phyloP scores from a whole-genome alignment of 306 rosid species.

The Cyclanthera cordifolia region DNA sequence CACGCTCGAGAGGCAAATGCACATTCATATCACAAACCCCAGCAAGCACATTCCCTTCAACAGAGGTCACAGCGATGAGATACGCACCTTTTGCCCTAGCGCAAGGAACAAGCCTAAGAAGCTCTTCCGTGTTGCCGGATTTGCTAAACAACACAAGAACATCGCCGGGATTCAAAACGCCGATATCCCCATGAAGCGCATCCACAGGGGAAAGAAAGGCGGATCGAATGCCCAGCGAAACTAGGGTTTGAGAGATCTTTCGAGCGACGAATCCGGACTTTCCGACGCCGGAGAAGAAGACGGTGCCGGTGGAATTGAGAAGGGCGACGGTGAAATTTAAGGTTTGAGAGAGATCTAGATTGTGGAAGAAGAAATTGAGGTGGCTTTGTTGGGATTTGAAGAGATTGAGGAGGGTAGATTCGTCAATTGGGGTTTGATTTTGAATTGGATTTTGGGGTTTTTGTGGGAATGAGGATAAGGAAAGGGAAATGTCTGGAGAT shows the following conservation, averaged over 20 bases:
- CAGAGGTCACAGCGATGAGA: conserved; percentile 63
- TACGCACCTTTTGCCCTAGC: conserved; percentile 64
- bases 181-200: conserved; percentile 98
- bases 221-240: conserved; percentile 76
- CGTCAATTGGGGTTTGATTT: conserved; percentile 32
- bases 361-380: conserved; percentile 84
- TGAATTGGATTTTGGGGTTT: neutral
- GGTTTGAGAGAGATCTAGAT: conserved; percentile 75
- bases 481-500: neutral
- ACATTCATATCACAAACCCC: conserved; percentile 65
- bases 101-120: conserved; percentile 74
- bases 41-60: conserved; percentile 38
- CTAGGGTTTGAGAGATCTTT: conserved; percentile 93
- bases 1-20: conserved; percentile 78
- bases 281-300: conserved; percentile 88
- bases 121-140: conserved; percentile 88
- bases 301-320: conserved; percentile 59
- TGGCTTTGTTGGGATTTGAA: conserved; percentile 83
- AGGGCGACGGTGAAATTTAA: conserved; percentile 62
- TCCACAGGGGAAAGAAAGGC: conserved; percentile 78
- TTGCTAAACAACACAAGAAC: conserved; percentile 76
- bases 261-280: conserved; percentile 93
- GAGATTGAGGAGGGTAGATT: conserved; percentile 39
- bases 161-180: conserved; percentile 43
- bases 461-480: neutral